Percentiles rank a stretch among this genome's conserved stretches.
Evolutionary conservation across 805 yeast genomes (phyloP).

Genomic region (Myxozyma sirexii): DNA sequence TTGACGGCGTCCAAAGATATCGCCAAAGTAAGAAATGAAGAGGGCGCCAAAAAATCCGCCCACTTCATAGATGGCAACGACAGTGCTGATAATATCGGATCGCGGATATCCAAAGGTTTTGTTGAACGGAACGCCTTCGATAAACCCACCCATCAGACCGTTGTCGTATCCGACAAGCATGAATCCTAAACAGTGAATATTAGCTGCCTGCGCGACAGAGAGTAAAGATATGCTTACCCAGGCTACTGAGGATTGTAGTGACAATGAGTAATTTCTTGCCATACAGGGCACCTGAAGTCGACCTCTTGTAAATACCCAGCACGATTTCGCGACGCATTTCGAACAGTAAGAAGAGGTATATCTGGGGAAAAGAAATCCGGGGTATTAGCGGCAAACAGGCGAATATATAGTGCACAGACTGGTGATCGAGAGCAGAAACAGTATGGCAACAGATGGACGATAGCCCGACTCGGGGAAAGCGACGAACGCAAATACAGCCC

Average conservation of each 20-base stretch:
- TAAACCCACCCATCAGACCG: slow-evolving; percentile 30
- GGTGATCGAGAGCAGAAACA: too few species aligned
- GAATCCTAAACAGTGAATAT: neutral
- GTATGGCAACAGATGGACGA: too few species aligned
- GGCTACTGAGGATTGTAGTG: slow-evolving; percentile 7
- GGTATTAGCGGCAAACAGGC: too few species aligned
- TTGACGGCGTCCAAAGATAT: slow-evolving; percentile 20
- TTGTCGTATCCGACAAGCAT: slow-evolving; percentile 23
- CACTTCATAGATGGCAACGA: slow-evolving; percentile 54
- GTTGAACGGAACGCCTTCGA: slow-evolving; percentile 21
- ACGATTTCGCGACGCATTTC: neutral
- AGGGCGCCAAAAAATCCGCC: slow-evolving; percentile 56
- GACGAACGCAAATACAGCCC: too few species aligned
- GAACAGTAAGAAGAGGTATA: neutral
- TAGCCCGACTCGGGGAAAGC: too few species aligned
- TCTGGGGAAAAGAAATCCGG: neutral
- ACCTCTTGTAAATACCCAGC: neutral
- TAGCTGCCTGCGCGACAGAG: neutral
- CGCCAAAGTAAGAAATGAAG: slow-evolving; percentile 47
- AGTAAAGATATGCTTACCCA: neutral
- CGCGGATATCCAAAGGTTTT: slow-evolving; percentile 48
- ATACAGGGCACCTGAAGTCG: slow-evolving; percentile 3
- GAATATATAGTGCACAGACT: too few species aligned
- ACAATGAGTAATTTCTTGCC: neutral
- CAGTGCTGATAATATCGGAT: slow-evolving; percentile 50